Percentiles rank a stretch among this genome's conserved stretches.
These are phyloP conservation scores for Lophiostoma macrostomum DNA, from an alignment of 495 filamentous ascomycete genomes.

Conservation along the genomic window DNA sequence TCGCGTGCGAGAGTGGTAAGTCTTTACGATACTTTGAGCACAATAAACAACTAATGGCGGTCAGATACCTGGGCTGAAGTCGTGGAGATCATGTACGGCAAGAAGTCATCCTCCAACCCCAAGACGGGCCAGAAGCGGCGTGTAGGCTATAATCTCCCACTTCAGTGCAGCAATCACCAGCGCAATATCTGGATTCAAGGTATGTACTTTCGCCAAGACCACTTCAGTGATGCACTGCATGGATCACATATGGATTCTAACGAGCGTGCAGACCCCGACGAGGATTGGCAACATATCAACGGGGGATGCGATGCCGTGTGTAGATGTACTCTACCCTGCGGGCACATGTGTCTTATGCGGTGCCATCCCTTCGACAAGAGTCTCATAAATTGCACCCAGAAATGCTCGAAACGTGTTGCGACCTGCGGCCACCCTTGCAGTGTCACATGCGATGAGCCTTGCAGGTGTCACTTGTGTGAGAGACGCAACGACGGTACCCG, in stretches of 20 bases:
- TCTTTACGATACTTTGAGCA: too few species aligned
- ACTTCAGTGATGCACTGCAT: too few species aligned
- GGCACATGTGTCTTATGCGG: slow-evolving; percentile 46
- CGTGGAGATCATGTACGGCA: slow-evolving; percentile 35
- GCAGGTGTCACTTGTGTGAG: slow-evolving; percentile 25
- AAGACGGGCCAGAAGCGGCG: slow-evolving; percentile 13
- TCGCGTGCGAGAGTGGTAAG: slow-evolving; percentile 45
- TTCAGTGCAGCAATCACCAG: slow-evolving; percentile 41
- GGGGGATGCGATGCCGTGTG: slow-evolving; percentile 61
- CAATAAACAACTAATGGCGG: too few species aligned
- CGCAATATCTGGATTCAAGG: slow-evolving; percentile 40
- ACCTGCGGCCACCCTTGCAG: slow-evolving; percentile 32
- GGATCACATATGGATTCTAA: slow-evolving; percentile 35
- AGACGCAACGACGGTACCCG: background rate
- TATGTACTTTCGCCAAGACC: slow-evolving; percentile 7
- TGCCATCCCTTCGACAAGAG: slow-evolving; percentile 47
- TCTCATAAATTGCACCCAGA: slow-evolving; percentile 31
- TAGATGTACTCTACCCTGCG: slow-evolving; percentile 44
- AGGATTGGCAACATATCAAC: slow-evolving; percentile 48
- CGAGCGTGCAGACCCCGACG: slow-evolving; percentile 39
- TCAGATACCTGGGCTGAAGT: slow-evolving; percentile 43
- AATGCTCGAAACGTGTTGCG: slow-evolving; percentile 20
- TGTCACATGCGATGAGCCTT: slow-evolving; percentile 28
- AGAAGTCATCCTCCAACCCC: slow-evolving; percentile 10
- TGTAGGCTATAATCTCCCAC: slow-evolving; percentile 42